Evolutionary conservation across 352 stramenopile species (phyloP), one percentile per base, ranked within the genome.

Genomic region (Achlya hypogyna): DNA sequence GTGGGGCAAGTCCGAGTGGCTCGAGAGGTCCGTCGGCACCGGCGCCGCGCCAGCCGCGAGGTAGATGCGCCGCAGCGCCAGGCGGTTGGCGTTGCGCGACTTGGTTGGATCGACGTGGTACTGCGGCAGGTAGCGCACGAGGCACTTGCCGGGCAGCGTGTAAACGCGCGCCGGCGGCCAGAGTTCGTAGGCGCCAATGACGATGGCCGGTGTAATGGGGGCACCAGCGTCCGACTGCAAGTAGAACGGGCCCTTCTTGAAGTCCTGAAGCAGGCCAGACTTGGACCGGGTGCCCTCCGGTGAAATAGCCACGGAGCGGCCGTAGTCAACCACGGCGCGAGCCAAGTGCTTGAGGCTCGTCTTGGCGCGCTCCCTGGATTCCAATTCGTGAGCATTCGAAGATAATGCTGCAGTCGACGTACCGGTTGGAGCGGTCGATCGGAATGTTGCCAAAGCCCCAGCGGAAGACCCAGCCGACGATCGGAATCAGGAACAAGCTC

Each of bases 191-290:
- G 85, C 85, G 67, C 85, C 85, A 67, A 87, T 90, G 4, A 93
- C 77, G 22, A 93, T 75, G 4, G 79, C 78, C 9, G 85, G 85
- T 25, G 91, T 71, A 2, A 93, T 79, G 53, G 88, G 86, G 78
- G 90, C 91, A 63, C 88, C 87, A 40, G 81, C 91, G 63, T 91
- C 83, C 25, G 91, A 82, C 28, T 81, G 80, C 60, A 93, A 64
- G 65, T 93, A 92, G 70, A 93, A 93, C 28, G 85, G 85, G 0
- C 85, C 85, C 63, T 93, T 93, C 73, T 93, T 93, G 70, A 93
- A 93, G 49, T 91, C 82, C 76, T 91, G 81, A 29, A 93, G 79
- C 56, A 90, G 72, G 32, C 85, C 85, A 53, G 87, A 79, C 72
- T 90, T 93, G 27, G 83, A 91, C 53, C 85, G 83, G 47, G 85